These are phyloP conservation scores for Aspergillus saccharolyticus DNA, from an alignment of 495 filamentous ascomycete species.

Conservation along the genomic window DNA sequence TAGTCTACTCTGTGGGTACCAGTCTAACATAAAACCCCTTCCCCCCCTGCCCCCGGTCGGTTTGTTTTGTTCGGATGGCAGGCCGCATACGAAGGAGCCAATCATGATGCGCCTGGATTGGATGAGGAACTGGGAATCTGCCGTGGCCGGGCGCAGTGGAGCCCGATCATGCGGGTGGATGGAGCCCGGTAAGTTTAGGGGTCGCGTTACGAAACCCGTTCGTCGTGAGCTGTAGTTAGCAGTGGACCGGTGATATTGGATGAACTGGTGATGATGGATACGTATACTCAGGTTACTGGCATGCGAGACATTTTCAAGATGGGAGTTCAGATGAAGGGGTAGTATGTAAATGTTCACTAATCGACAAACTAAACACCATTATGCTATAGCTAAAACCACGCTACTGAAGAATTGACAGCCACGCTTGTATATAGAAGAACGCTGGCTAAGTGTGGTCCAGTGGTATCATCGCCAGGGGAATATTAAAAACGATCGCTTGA, in stretches of 20 bases:
- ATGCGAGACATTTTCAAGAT: too few relatives aligned
- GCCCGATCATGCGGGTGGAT: not conserved
- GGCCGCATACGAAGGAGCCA: not conserved
- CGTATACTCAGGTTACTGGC: too few relatives aligned
- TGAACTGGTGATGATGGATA: too few relatives aligned
- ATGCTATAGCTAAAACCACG: not conserved
- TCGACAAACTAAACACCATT: not conserved
- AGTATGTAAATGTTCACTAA: not conserved
- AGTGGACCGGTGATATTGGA: too few relatives aligned
- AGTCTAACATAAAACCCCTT: too few relatives aligned
- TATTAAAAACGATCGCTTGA: not conserved
- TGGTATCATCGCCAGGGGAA: slow-evolving; percentile 12
- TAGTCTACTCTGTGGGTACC: too few relatives aligned
- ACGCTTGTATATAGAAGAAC: not conserved
- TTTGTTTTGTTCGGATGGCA: not conserved
- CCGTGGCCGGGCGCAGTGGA: not conserved
- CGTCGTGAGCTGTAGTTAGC: too few relatives aligned
- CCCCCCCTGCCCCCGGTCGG: too few relatives aligned
- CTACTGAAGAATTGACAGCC: not conserved
- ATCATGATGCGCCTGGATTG: too few relatives aligned
- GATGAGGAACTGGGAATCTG: too few relatives aligned
- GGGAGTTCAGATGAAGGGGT: too few relatives aligned
- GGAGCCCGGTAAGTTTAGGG: not conserved
- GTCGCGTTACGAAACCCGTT: not conserved
- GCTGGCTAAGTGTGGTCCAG: not conserved